These are phyloP conservation scores for Aspergillus indologenus DNA, from an alignment of 495 filamentous ascomycete genomes.

Conservation along the genomic window DNA sequence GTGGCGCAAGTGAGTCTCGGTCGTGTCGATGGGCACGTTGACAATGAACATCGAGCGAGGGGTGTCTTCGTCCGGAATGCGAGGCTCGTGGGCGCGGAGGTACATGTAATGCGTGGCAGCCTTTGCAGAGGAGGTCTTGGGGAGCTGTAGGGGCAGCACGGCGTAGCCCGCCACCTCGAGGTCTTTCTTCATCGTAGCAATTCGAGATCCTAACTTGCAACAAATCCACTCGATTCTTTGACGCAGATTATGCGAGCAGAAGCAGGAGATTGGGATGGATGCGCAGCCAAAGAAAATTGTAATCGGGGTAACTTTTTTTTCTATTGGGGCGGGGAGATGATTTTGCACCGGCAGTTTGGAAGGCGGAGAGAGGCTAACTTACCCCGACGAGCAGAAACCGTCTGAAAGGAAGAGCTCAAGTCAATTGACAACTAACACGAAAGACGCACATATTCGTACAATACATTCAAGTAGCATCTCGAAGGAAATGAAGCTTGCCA, in stretches of 20 bases:
- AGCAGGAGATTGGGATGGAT: neutral
- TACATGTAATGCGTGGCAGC: slow-evolving; percentile 81
- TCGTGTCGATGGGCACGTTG: slow-evolving; percentile 85
- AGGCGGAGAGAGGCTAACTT: slow-evolving; percentile 19
- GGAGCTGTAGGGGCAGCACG: slow-evolving; percentile 55
- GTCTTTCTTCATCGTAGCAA: slow-evolving; percentile 37
- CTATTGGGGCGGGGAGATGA: slow-evolving; percentile 9
- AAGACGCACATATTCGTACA: neutral
- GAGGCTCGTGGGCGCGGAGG: slow-evolving; percentile 74
- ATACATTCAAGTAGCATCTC: neutral
- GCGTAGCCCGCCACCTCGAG: slow-evolving; percentile 47
- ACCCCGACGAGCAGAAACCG: neutral
- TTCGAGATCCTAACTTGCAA: no score
- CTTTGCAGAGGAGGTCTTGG: slow-evolving; percentile 54
- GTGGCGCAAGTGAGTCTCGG: slow-evolving; percentile 67
- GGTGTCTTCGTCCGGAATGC: slow-evolving; percentile 68
- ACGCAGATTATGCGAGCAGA: no score
- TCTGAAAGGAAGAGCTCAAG: neutral
- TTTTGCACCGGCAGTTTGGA: slow-evolving; percentile 14
- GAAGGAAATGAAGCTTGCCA: neutral
- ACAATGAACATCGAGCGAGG: slow-evolving; percentile 78
- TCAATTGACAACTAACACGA: neutral
- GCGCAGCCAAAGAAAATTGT: slow-evolving; percentile 1
- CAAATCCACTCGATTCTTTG: no score
- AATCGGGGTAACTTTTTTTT: slow-evolving; percentile 1